Evolutionary conservation across 306 rosid genomes (phyloP).

Genomic region (Mimosa pudica): DNA sequence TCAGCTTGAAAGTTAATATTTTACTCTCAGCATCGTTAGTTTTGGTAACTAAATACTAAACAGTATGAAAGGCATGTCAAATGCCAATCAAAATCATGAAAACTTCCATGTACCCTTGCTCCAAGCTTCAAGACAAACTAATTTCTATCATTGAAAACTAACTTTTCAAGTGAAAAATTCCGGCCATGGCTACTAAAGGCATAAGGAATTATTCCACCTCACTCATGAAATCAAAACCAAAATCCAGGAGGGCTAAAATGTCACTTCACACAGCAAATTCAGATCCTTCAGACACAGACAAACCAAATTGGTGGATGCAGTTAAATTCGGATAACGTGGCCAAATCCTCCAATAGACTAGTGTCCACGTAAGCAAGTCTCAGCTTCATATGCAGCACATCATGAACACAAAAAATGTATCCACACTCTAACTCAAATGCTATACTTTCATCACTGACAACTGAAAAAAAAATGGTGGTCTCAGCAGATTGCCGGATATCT

Average conservation of each 20-base stretch:
- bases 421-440: background rate
- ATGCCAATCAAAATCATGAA: background rate
- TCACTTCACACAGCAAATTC: background rate
- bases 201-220: constrained; percentile 27
- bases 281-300: background rate
- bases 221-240: background rate
- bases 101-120: background rate
- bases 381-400: background rate
- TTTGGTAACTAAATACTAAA: background rate
- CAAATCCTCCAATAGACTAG: constrained; percentile 26
- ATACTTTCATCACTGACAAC: background rate
- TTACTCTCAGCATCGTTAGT: background rate
- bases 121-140: background rate
- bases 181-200: background rate
- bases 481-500: constrained; percentile 24
- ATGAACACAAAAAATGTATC: background rate
- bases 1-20: background rate
- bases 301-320: constrained; percentile 27
- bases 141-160: constrained; percentile 13
- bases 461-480: constrained; percentile 34
- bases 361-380: constrained; percentile 26
- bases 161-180: background rate
- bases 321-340: constrained; percentile 33
- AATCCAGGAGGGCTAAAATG: constrained; percentile 6
- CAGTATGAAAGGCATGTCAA: background rate